Evolutionary conservation across 2,329 filamentous ascomycete genomes (phyloP), one percentile per base, ranked within the genome.

Genomic region (Paradendryphiella salina): DNA sequence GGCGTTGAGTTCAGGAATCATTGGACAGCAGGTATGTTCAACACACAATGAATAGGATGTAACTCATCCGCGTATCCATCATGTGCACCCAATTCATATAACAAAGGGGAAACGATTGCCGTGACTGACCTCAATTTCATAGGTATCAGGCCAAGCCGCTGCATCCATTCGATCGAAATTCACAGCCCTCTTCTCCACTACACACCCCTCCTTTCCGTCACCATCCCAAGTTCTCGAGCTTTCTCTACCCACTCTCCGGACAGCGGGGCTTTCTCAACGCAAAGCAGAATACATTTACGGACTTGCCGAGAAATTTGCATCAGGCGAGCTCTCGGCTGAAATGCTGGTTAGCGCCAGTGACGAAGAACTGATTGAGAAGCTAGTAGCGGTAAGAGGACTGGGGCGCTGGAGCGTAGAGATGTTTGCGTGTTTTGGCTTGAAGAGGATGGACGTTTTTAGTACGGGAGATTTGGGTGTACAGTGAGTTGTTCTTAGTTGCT

Each of bases 371-470:
- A 79, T 96, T 57, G 83, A 88, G 72, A 87, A 83, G 70, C 79
- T 99, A 39, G 90, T 88, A 39, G 89, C 91, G 1, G 91, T 99
- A 4, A 82, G 93, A 8, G 94, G 94, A 0, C 76, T 97, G 41
- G 94, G 94, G 0, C 82, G 81, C 46, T 97, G 94, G 94, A 92
- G 87, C 39, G 91, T 96, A 11, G 92, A 68, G 41, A 69, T 99
- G 94, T 99, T 99, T 78, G 90, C 92, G 41, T 90, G 89, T 73
- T 97, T 99, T 74, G 89, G 85, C n/a, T 78, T 99, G 33, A 97
- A 96, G 80, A 81, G 92, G 10, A 87, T 91, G 80, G 93, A 99
- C 75, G 89, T 99, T 17, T 96, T 97, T 71, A 90, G 87, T 17
- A 87, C 90, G 1, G 93, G 94, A 0, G 93, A 99, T 75, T 75